These are phyloP conservation scores for Amanita rimosa DNA, from an alignment of 768 basidiomycete genomes.

Conservation along the genomic window DNA sequence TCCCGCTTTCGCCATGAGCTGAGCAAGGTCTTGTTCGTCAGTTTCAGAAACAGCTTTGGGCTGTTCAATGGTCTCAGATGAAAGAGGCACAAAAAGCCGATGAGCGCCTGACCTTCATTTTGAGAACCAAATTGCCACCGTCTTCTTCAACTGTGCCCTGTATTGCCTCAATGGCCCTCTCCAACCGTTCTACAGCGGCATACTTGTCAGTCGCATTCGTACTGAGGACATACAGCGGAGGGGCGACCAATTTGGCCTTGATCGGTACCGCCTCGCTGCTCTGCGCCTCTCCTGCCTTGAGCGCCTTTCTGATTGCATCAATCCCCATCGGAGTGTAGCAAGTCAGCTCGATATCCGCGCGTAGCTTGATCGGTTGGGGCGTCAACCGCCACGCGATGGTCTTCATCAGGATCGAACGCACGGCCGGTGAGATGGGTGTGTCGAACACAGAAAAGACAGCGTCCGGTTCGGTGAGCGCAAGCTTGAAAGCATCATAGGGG, in stretches of 20 bases:
- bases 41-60: slow-evolving; percentile 97
- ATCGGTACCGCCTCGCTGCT: slow-evolving; percentile 89
- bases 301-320: slow-evolving; percentile 90
- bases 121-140: slow-evolving; percentile 81
- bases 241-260: slow-evolving; percentile 94
- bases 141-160: slow-evolving; percentile 73
- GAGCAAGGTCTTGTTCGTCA: slow-evolving; percentile 94
- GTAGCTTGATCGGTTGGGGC: slow-evolving; percentile 96
- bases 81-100: too few species aligned
- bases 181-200: slow-evolving; percentile 85
- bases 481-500: slow-evolving; percentile 95
- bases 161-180: slow-evolving; percentile 88
- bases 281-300: slow-evolving; percentile 79
- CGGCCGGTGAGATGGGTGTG: slow-evolving; percentile 42
- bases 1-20: slow-evolving; percentile 92
- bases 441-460: slow-evolving; percentile 69
- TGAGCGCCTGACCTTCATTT: slow-evolving; percentile 73
- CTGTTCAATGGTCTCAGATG: slow-evolving; percentile 38
- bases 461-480: slow-evolving; percentile 69
- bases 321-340: slow-evolving; percentile 95
- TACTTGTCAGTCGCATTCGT: slow-evolving; percentile 98
- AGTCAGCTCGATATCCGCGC: slow-evolving; percentile 94
- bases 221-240: slow-evolving; percentile 90
- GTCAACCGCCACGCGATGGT: slow-evolving; percentile 94
- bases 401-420: slow-evolving; percentile 50